Conservation (phyloP, 345 rosid genomes). For the Salix caprea region DNA sequence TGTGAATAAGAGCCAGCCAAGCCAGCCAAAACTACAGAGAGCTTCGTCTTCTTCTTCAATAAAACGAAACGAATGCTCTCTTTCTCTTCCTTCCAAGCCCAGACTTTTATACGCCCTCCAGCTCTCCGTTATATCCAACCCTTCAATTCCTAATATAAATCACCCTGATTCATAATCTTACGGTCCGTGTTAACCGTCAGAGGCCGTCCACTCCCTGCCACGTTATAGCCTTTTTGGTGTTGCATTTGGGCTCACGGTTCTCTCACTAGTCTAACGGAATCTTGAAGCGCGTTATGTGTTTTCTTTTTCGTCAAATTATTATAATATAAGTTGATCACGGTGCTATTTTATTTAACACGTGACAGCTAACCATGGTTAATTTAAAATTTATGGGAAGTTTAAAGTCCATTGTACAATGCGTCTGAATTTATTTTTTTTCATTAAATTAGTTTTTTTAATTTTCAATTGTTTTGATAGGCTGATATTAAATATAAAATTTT, state of each 20-base stretch:
- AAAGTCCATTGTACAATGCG: too few relatives aligned
- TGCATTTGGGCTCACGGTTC: background rate
- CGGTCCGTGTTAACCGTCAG: conserved; percentile 23
- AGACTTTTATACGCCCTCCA: conserved; percentile 11
- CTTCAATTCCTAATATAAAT: conserved; percentile 6
- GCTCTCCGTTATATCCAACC: conserved; percentile 13
- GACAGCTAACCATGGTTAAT: conserved; percentile 21
- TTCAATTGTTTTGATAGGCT: too few relatives aligned
- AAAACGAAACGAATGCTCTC: conserved; percentile 21
- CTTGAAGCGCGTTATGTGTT: conserved; percentile 12
- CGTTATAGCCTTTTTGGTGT: background rate
- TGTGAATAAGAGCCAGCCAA: background rate
- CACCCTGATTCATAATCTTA: conserved; percentile 25
- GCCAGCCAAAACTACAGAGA: conserved; percentile 6
- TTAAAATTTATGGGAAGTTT: too few relatives aligned
- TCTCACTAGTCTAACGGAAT: conserved; percentile 26
- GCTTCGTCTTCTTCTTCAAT: conserved; percentile 11
- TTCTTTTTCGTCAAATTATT: background rate
- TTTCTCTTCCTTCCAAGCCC: conserved; percentile 10
- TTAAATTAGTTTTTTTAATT: too few relatives aligned
- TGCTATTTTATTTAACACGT: conserved; percentile 3
- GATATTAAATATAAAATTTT: too few relatives aligned
- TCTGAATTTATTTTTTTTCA: too few relatives aligned
- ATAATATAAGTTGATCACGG: background rate
- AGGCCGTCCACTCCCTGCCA: conserved; percentile 6